Evolutionary conservation across 2,329 filamentous ascomycete genomes (phyloP).

Genomic region (Penicillium sp.): DNA sequence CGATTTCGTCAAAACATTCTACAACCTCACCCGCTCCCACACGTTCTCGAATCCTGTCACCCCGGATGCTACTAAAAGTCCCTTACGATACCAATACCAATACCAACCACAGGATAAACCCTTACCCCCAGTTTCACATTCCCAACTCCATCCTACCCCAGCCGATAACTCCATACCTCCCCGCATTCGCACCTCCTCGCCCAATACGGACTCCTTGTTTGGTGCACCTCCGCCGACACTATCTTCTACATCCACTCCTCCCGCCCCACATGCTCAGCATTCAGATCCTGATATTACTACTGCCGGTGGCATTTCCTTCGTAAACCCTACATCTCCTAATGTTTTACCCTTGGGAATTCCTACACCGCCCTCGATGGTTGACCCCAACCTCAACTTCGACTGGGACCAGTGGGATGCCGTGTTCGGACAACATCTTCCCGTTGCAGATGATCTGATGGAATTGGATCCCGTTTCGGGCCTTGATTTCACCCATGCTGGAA

Average conservation of each 20-base stretch:
- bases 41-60: constrained; percentile 24
- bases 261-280: constrained; percentile 8
- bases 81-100: constrained; percentile 26
- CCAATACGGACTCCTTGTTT: constrained; percentile 11
- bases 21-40: constrained; percentile 38
- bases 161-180: constrained; percentile 5
- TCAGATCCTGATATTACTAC: not conserved
- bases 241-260: constrained; percentile 2
- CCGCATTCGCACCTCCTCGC: constrained; percentile 12
- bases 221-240: not conserved
- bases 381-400: constrained; percentile 48
- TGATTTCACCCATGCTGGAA: constrained; percentile 33
- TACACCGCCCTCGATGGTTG: constrained; percentile 40
- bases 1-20: constrained; percentile 39
- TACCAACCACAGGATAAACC: constrained; percentile 19
- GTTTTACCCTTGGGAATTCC: constrained; percentile 22
- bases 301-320: constrained; percentile 19
- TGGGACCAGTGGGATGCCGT: constrained; percentile 53
- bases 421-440: constrained; percentile 48
- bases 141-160: constrained; percentile 17
- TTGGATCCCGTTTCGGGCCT: constrained; percentile 40
- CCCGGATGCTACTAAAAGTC: constrained; percentile 17
- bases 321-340: constrained; percentile 25
- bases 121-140: constrained; percentile 12
- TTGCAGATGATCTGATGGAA: constrained; percentile 47